Percentiles rank a stretch among this genome's conserved stretches.
Evolutionary conservation across 192 early-diverging fungal species (phyloP).

Genomic region (Coemansia sp.): DNA sequence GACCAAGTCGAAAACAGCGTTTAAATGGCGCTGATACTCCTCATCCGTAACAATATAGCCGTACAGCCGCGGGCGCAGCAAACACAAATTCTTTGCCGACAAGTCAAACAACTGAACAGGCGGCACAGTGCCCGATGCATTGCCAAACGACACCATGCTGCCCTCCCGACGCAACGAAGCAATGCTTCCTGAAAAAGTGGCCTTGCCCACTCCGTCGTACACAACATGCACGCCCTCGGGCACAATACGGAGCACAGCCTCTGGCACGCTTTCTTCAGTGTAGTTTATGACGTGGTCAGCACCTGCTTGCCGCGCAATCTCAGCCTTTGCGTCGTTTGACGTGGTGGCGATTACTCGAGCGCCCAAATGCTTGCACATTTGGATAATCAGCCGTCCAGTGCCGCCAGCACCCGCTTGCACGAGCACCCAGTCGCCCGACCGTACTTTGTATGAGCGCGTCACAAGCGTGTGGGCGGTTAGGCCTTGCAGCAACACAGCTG

Average conservation of each 20-base stretch:
- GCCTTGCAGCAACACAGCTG: constrained; percentile 74
- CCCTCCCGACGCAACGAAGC: constrained; percentile 65
- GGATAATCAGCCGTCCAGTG: constrained; percentile 76
- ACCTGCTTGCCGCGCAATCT: constrained; percentile 59
- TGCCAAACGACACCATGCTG: constrained; percentile 82
- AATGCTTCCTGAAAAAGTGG: constrained; percentile 76
- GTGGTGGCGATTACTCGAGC: constrained; percentile 88
- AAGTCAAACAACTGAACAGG: constrained; percentile 63
- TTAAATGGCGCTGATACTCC: constrained; percentile 64
- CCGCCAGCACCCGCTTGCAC: constrained; percentile 92
- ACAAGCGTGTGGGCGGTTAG: constrained; percentile 78
- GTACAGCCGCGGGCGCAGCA: constrained; percentile 75
- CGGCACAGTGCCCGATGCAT: constrained; percentile 77
- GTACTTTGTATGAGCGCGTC: constrained; percentile 67
- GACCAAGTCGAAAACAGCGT: constrained; percentile 64
- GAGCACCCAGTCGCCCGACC: constrained; percentile 73
- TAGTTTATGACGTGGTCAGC: constrained; percentile 77
- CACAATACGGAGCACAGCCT: constrained; percentile 73
- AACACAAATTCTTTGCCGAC: constrained; percentile 66
- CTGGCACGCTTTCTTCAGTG: constrained; percentile 62
- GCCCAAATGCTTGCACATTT: constrained; percentile 71
- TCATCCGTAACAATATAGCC: constrained; percentile 66
- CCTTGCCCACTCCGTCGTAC: constrained; percentile 90
- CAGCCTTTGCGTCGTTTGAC: constrained; percentile 70
- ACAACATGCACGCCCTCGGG: constrained; percentile 75